Base-by-base conservation (phyloP, 176 grass and related monocot species). In the Cenchrus americanus region DNA sequence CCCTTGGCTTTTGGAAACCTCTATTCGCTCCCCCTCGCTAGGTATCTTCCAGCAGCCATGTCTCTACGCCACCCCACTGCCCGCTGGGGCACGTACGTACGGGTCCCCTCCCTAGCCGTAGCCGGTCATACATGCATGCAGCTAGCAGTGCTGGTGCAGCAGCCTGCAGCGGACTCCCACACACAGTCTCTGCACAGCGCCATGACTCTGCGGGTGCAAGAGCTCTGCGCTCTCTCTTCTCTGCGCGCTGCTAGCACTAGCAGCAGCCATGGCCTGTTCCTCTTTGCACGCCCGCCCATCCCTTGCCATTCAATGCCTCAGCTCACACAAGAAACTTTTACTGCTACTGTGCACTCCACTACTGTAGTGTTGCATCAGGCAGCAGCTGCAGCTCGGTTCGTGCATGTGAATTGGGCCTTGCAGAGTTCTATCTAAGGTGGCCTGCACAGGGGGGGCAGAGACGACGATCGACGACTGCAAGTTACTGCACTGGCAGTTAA, bases 1-100 rank as follows among this genome's bases (percentile, higher is more conserved):
- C 91, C 86, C 79, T 80, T 83, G 66, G 86, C 81, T 92, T 96
- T 96, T 85, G 92, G 91, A 99, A 94, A 99, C 89, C 93, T 96
- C 93, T 92, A 96, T 94, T 89, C 93, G 77, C 81, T 87, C 86
- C 44, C 89, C 65, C 84, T 57, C 62, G 75, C 50, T 66, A 83
- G 88, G 83, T 62, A 82, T 77, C 92, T 43, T 78, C 22, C 42
- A 23, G 8, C 47, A 9, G 8, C 47, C 8, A 59, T 72, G n/a
- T 80, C 83, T 76, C 54, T 63, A 27, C 41, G 24, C 75, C 34
- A 27, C 41, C 15, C 75, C 34, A 4, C 34, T 37, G 34, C 34
- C 62, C 41, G 72, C 4, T 40, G 66, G 18, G 14, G 37, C 7
- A 30, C 27, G 27, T 27, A 11, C 5, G 42, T 7, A 10, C n/a